phyloP scores from a whole-genome alignment of 495 filamentous ascomycete genomes.

The Penicillium egyptiacum region DNA sequence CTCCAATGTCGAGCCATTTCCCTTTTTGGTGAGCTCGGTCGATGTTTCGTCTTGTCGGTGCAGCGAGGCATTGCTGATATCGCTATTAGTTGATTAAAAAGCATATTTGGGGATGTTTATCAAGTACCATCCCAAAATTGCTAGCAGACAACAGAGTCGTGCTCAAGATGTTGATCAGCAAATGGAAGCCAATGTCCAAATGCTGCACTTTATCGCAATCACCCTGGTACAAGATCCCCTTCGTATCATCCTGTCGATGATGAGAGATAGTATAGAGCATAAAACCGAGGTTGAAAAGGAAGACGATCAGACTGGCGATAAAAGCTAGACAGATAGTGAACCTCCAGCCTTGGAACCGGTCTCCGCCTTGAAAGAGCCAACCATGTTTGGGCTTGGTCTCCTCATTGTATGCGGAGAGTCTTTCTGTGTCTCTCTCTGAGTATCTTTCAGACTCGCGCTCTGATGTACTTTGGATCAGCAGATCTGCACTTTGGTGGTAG shows the following conservation, averaged over 20 bases:
- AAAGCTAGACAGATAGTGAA: slow-evolving; percentile 6
- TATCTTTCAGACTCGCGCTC: too few species aligned
- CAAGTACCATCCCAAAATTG: slow-evolving; percentile 9
- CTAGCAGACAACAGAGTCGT: slow-evolving; percentile 5
- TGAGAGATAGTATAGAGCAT: background rate
- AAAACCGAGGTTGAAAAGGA: slow-evolving; percentile 1
- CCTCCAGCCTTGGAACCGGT: slow-evolving; percentile 4
- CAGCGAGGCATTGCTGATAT: slow-evolving; percentile 10
- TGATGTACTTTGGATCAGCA: too few species aligned
- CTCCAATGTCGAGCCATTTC: slow-evolving; percentile 7
- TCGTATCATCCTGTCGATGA: background rate
- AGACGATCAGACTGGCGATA: background rate
- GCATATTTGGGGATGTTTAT: background rate
- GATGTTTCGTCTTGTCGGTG: slow-evolving; percentile 4
- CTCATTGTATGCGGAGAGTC: too few species aligned
- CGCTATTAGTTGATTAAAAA: background rate
- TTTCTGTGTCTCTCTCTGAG: too few species aligned
- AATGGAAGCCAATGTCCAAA: slow-evolving; percentile 1
- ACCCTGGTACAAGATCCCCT: background rate
- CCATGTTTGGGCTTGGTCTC: too few species aligned
- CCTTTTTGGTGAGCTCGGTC: background rate
- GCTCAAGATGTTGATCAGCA: slow-evolving; percentile 2
- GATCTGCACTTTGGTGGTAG: too few species aligned
- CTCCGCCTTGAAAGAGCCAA: too few species aligned
- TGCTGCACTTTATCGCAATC: slow-evolving; percentile 1